Base-by-base conservation (phyloP, 2,329 filamentous ascomycete genomes). In the Beauveria sp. region DNA sequence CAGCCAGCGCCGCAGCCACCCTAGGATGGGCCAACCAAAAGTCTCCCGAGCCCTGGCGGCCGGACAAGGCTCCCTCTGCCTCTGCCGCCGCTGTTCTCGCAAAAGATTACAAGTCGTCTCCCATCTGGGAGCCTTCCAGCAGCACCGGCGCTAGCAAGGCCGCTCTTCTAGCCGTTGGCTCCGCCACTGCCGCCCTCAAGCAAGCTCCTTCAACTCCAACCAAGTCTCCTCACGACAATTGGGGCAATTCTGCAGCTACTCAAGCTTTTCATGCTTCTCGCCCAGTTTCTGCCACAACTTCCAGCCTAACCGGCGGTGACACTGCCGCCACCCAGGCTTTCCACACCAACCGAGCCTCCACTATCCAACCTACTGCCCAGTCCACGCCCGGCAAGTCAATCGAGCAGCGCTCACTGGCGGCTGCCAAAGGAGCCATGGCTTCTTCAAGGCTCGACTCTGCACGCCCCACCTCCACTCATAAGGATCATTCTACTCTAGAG, bases 371-470 rank as follows among this genome's bases (percentile, higher is more conserved):
- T 14, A 63, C 64, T 5, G 63, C 61, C 75, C 77, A 74, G 73
- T 67, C 67, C 20, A 64, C 70, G 7, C 59, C 53, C 16, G 4
- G 16, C 46, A 61, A 61, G 10, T 73, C 86, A 28, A 80, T 82
- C 50, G 80, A 79, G 41, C 82, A 84, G 63, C 86, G 84, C 62
- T 91, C 91, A 1, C 78, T 93, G 52, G 77, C 84, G 41, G 91
- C 91, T 47, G 92, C 91, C 14, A 88, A 87, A 55, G 90, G 86
- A 30, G 91, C 91, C n/a, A 86, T 91, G 76, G 79, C 84, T 30
- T 79, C 76, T 30, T 77, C 74, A 52, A 81, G 87, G 62, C 82
- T 28, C 26, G 46, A 55, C 8, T 46, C 52, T 37, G 26, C 28
- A 24, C 61, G 30, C n/a, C 55, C 51, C 34, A 22, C n/a, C 34